These are phyloP conservation scores for Sporothrix phasma DNA, from an alignment of 2,329 filamentous ascomycete species.

Conservation along the genomic window DNA sequence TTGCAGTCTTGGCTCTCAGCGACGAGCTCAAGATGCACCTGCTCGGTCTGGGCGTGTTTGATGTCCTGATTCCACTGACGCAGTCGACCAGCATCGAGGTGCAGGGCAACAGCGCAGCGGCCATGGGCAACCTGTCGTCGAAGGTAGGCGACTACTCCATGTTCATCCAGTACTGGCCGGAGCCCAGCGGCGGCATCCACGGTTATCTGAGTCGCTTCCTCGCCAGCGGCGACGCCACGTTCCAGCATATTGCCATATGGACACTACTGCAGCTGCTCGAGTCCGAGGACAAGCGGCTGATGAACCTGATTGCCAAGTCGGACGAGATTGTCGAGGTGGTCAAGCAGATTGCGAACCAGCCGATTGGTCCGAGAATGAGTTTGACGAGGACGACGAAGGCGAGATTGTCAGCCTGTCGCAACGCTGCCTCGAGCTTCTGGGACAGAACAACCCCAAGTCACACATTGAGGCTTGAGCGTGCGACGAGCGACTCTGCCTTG, in stretches of 20 bases:
- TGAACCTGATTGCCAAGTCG: conserved; percentile 78
- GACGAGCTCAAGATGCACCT: conserved; percentile 92
- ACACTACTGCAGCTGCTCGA: conserved; percentile 91
- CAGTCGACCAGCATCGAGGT: conserved; percentile 95
- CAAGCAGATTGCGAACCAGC: conserved; percentile 79
- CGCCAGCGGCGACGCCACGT: conserved; percentile 87
- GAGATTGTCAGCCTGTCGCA: conserved; percentile 89
- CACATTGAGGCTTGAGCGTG: conserved; percentile 67
- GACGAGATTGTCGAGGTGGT: conserved; percentile 90
- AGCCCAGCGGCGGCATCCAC: conserved; percentile 88
- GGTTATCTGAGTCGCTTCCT: conserved; percentile 91
- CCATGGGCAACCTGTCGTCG: conserved; percentile 87
- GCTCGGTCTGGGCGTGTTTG: conserved; percentile 85
- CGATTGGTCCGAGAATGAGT: conserved; percentile 80
- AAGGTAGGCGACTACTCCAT: conserved; percentile 97
- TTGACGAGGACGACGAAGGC: conserved; percentile 80
- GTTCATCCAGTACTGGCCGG: conserved; percentile 87
- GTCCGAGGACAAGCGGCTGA: conserved; percentile 83
- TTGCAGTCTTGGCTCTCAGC: conserved; percentile 88
- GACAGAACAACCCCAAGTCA: conserved; percentile 63
- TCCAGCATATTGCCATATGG: conserved; percentile 99
- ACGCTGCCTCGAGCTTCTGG: conserved; percentile 77
- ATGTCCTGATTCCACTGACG: conserved; percentile 89
- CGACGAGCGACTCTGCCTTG: not conserved
- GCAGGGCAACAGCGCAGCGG: conserved; percentile 94